A percentile compares a stretch with the other conserved stretches of the same genome.
Conservation (phyloP, 78 protist species). For the Dictyostelium firmibasis region DNA sequence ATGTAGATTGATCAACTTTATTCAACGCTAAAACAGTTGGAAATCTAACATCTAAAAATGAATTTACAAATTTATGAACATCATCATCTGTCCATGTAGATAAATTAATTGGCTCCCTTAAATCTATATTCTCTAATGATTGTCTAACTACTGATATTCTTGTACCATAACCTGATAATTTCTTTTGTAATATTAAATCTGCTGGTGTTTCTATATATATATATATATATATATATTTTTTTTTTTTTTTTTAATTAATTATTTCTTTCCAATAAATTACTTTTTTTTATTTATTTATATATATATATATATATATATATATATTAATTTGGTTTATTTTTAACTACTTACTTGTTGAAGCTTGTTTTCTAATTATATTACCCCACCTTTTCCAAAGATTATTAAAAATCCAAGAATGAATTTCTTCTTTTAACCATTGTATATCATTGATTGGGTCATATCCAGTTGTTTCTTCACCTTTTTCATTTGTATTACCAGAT, state of each 20-base stretch:
- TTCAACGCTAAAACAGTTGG: constrained; percentile 80
- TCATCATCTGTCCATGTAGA: constrained; percentile 9
- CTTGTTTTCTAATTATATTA: constrained; percentile 64
- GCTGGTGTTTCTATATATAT: constrained; percentile 2
- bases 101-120: constrained; percentile 15
- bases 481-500: constrained; percentile 83
- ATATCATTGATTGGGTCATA: constrained; percentile 84
- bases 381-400: constrained; percentile 80
- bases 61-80: constrained; percentile 75
- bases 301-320: too few relatives aligned
- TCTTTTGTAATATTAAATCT: constrained; percentile 44
- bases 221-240: not conserved
- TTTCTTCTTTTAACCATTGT: constrained; percentile 87
- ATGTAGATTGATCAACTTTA: constrained; percentile 62
- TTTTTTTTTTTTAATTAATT: not conserved
- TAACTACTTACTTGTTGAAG: not conserved
- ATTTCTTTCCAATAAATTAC: too few relatives aligned
- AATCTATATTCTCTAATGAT: constrained; percentile 35
- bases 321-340: too few relatives aligned
- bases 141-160: not conserved
- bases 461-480: constrained; percentile 83
- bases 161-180: constrained; percentile 81
- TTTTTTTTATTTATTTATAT: too few relatives aligned
- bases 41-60: constrained; percentile 81
- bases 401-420: constrained; percentile 84